Evolutionary conservation across 305 asterid genomes (phyloP).

Genomic region (Plantago lanceolata): DNA sequence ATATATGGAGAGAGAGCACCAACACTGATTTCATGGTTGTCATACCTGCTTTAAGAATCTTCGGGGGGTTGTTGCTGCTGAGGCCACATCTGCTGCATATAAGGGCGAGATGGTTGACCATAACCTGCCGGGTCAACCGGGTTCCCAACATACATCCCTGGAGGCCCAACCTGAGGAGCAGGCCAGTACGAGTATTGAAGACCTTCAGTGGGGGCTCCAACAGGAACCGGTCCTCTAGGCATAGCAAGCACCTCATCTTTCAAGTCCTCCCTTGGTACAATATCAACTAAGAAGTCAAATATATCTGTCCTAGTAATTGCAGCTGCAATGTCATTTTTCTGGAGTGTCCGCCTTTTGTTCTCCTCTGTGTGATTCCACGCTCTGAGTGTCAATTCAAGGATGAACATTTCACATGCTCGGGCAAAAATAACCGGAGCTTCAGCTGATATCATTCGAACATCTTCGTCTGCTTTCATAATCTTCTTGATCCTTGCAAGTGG

Average conservation of each 20-base stretch:
- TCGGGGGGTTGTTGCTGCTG: slow-evolving; percentile 66
- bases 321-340: slow-evolving; percentile 90
- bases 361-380: slow-evolving; percentile 97
- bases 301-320: slow-evolving; percentile 91
- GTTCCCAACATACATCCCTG: slow-evolving; percentile 73
- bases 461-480: slow-evolving; percentile 94
- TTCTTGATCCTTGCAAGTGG: slow-evolving; percentile 93
- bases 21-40: neutral
- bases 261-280: slow-evolving; percentile 90
- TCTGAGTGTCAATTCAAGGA: slow-evolving; percentile 81
- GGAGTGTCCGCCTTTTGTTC: slow-evolving; percentile 92
- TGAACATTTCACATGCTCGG: slow-evolving; percentile 93
- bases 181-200: slow-evolving; percentile 64
- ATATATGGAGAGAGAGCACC: neutral
- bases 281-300: slow-evolving; percentile 89
- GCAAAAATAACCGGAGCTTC: slow-evolving; percentile 94
- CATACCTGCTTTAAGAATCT: slow-evolving; percentile 57
- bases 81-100: slow-evolving; percentile 87
- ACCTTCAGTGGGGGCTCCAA: slow-evolving; percentile 73
- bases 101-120: slow-evolving; percentile 68
- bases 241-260: slow-evolving; percentile 91
- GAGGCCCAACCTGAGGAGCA: slow-evolving; percentile 55
- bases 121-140: slow-evolving; percentile 79
- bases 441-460: slow-evolving; percentile 92
- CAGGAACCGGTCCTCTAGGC: slow-evolving; percentile 74